phyloP scores from a whole-genome alignment of 176 grass and related monocot genomes.

The Oryza punctata region DNA sequence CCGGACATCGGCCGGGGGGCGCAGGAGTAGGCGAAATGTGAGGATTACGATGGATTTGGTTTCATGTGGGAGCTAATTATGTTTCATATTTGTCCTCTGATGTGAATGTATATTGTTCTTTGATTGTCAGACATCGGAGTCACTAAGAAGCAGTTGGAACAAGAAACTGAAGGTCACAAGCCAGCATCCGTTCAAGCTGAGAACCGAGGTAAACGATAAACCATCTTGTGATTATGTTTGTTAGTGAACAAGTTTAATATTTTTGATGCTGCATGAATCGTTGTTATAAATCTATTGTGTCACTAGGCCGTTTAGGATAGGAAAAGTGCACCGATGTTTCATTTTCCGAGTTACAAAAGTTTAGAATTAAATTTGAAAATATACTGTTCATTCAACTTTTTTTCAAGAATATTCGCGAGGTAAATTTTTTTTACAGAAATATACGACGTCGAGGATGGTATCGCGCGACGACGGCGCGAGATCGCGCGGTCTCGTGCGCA shows the following conservation, averaged over 20 bases:
- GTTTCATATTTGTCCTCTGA: not conserved
- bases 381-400: too few relatives aligned
- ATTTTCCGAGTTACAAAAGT: not conserved
- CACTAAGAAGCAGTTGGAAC: slow-evolving; percentile 71
- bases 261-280: not conserved
- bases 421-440: too few relatives aligned
- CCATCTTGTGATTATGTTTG: not conserved
- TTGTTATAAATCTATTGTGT: not conserved
- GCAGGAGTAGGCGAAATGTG: slow-evolving; percentile 70
- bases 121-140: slow-evolving; percentile 65
- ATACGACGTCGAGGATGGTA: too few relatives aligned
- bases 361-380: too few relatives aligned
- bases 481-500: too few relatives aligned
- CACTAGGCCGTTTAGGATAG: not conserved
- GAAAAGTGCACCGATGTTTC: not conserved
- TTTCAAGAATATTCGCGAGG: too few relatives aligned
- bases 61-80: not conserved
- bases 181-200: slow-evolving; percentile 91
- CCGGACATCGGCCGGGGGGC: slow-evolving; percentile 47
- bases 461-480: too few relatives aligned
- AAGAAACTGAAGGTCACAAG: slow-evolving; percentile 84
- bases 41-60: slow-evolving; percentile 27
- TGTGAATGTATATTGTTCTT: slow-evolving; percentile 1
- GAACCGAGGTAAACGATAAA: slow-evolving; percentile 74
- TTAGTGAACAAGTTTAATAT: not conserved